These are phyloP conservation scores for Penicillium sp. DNA, from an alignment of 2,329 filamentous ascomycete genomes.

Conservation along the genomic window DNA sequence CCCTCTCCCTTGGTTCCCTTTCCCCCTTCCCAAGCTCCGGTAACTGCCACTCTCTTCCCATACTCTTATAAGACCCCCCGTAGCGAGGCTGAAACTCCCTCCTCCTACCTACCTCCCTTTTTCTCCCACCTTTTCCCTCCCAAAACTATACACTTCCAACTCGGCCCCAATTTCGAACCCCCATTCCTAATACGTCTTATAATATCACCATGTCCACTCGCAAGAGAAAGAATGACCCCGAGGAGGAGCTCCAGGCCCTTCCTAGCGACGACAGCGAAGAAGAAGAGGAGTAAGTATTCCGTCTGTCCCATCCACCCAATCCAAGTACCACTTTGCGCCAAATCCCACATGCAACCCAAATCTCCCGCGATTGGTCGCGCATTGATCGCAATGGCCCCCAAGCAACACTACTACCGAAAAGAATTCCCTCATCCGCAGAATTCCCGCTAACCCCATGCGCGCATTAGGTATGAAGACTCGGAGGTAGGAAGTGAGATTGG, in stretches of 20 bases:
- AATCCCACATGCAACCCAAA: background rate
- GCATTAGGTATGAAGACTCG: constrained; percentile 38
- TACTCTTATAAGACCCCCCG: constrained; percentile 5
- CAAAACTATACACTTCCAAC: constrained; percentile 33
- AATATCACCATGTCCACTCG: constrained; percentile 49
- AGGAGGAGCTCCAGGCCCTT: constrained; percentile 49
- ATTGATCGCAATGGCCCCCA: background rate
- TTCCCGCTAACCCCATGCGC: background rate
- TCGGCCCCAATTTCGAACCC: constrained; percentile 24
- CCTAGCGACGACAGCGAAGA: constrained; percentile 52
- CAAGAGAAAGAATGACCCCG: constrained; percentile 52
- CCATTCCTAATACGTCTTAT: constrained; percentile 37
- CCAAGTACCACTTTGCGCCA: background rate
- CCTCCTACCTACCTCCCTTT: constrained; percentile 26
- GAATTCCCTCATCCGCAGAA: background rate
- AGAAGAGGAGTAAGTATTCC: constrained; percentile 49
- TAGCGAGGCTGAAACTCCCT: constrained; percentile 21
- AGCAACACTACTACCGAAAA: background rate
- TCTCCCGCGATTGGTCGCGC: constrained; percentile 6
- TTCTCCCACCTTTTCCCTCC: constrained; percentile 20
- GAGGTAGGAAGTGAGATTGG: constrained; percentile 34
- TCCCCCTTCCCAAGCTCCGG: constrained; percentile 6
- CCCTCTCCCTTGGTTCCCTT: constrained; percentile 11
- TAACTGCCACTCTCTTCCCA: constrained; percentile 15
- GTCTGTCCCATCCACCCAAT: background rate